phyloP scores from a whole-genome alignment of 2,329 filamentous ascomycete genomes.

The Sporothrix pallida region DNA sequence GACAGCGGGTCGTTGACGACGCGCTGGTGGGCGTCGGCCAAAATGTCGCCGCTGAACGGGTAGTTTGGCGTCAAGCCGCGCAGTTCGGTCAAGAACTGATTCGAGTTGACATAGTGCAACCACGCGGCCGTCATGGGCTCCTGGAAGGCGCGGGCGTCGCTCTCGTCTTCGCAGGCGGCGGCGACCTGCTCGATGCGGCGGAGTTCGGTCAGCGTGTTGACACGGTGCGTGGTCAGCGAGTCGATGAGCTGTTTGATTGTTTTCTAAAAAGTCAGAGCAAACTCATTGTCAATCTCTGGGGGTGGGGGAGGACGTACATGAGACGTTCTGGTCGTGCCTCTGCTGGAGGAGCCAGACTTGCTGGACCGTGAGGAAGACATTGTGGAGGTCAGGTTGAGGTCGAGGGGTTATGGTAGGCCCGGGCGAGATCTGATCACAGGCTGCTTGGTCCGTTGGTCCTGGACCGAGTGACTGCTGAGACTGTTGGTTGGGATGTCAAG shows the following conservation, averaged over 20 bases:
- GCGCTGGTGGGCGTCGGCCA: slow-evolving; percentile 68
- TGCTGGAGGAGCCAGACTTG: not conserved
- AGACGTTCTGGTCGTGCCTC: slow-evolving; percentile 13
- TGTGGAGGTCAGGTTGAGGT: not conserved
- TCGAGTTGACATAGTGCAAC: slow-evolving; percentile 72
- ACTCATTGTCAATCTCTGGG: not conserved
- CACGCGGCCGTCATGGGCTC: slow-evolving; percentile 73
- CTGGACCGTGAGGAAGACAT: not conserved
- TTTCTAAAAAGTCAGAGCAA: slow-evolving; percentile 38
- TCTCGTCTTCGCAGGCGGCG: slow-evolving; percentile 61
- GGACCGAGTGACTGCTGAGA: not conserved
- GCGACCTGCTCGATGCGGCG: slow-evolving; percentile 73
- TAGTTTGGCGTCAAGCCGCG: slow-evolving; percentile 70
- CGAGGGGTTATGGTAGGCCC: not conserved
- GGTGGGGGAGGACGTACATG: not conserved
- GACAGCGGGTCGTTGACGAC: slow-evolving; percentile 69
- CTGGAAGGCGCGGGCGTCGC: slow-evolving; percentile 64
- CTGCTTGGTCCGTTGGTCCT: too few species aligned
- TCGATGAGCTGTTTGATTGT: slow-evolving; percentile 62
- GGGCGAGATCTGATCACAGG: not conserved
- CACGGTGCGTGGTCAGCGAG: slow-evolving; percentile 67
- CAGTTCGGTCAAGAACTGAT: slow-evolving; percentile 73
- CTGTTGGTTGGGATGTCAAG: not conserved
- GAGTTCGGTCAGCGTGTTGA: slow-evolving; percentile 75
- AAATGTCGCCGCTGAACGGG: slow-evolving; percentile 68